phyloP scores from a whole-genome alignment of 2,329 filamentous ascomycete species.

The Aspergillus flavus region DNA sequence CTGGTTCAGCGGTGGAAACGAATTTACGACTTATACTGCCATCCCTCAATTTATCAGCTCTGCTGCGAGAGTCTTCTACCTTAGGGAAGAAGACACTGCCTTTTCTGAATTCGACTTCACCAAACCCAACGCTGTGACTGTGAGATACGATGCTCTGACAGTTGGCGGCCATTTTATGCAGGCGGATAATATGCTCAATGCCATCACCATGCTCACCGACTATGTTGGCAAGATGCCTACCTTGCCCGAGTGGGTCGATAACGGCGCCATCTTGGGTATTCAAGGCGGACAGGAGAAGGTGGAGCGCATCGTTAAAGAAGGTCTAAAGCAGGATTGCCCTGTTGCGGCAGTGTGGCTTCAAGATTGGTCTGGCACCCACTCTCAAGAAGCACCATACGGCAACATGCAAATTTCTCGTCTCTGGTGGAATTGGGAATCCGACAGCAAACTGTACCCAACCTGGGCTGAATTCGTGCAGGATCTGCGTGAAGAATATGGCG shows the following conservation, averaged over 20 bases:
- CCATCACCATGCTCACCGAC: constrained; percentile 36
- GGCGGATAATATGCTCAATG: constrained; percentile 16
- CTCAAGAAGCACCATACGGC: constrained; percentile 35
- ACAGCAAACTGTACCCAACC: constrained; percentile 36
- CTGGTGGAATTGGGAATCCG: constrained; percentile 46
- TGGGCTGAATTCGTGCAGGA: constrained; percentile 40
- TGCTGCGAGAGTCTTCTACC: constrained; percentile 27
- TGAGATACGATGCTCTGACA: not conserved
- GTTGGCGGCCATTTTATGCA: constrained; percentile 22
- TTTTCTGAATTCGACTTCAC: constrained; percentile 38
- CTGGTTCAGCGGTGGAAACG: not conserved
- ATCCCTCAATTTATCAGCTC: constrained; percentile 30
- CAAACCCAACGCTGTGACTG: constrained; percentile 2
- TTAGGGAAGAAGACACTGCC: constrained; percentile 31
- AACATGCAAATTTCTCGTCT: constrained; percentile 37
- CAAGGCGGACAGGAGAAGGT: not conserved
- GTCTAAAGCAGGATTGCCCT: not conserved
- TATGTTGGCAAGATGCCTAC: constrained; percentile 38
- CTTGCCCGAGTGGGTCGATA: constrained; percentile 32
- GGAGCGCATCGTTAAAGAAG: not conserved
- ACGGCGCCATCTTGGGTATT: constrained; percentile 27
- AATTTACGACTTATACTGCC: not conserved
- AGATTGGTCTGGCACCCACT: constrained; percentile 32
- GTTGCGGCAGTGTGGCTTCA: not conserved
- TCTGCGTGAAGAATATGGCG: constrained; percentile 20